Evolutionary conservation across 164 flowering plant species (phyloP).

Genomic region (Annona squamosa): DNA sequence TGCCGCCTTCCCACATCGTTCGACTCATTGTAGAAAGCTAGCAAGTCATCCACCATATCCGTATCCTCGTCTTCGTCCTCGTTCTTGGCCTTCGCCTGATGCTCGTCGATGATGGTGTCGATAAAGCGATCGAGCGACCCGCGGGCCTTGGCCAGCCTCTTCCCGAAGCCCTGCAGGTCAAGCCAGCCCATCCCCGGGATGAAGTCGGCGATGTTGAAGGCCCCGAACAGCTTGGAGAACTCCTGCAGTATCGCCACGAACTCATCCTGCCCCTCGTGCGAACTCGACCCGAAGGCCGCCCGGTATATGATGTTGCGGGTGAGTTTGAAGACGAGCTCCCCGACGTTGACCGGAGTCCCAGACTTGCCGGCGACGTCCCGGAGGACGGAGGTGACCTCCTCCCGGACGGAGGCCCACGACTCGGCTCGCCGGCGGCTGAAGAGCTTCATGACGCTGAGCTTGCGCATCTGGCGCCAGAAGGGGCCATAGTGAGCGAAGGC

Average conservation of each 20-base stretch:
- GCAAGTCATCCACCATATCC: slow-evolving; percentile 75
- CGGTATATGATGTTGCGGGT: slow-evolving; percentile 49
- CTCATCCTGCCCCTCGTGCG: slow-evolving; percentile 48
- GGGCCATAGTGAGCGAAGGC: slow-evolving; percentile 89
- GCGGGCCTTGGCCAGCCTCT: slow-evolving; percentile 44
- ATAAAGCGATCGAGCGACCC: slow-evolving; percentile 53
- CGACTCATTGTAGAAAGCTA: slow-evolving; percentile 32
- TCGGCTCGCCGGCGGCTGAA: slow-evolving; percentile 72
- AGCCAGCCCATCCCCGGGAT: slow-evolving; percentile 46
- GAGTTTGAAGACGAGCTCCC: slow-evolving; percentile 51
- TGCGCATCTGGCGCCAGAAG: slow-evolving; percentile 88
- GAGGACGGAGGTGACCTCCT: slow-evolving; percentile 47
- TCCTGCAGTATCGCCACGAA: slow-evolving; percentile 63
- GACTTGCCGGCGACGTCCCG: slow-evolving; percentile 17
- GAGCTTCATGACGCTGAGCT: slow-evolving; percentile 71
- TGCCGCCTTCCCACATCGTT: slow-evolving; percentile 10
- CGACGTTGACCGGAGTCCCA: slow-evolving; percentile 46
- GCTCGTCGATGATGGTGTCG: slow-evolving; percentile 58
- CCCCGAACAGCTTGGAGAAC: slow-evolving; percentile 70
- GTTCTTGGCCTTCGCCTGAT: slow-evolving; percentile 27
- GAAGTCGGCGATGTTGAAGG: slow-evolving; percentile 67
- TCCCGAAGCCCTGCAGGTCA: slow-evolving; percentile 49
- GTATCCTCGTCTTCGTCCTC: slow-evolving; percentile 14
- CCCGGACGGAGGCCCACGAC: slow-evolving; percentile 75
- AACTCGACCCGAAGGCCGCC: slow-evolving; percentile 65